Evolutionary conservation across 768 basidiomycete genomes (phyloP).

Genomic region (Chalciporus sphaerocephalus): DNA sequence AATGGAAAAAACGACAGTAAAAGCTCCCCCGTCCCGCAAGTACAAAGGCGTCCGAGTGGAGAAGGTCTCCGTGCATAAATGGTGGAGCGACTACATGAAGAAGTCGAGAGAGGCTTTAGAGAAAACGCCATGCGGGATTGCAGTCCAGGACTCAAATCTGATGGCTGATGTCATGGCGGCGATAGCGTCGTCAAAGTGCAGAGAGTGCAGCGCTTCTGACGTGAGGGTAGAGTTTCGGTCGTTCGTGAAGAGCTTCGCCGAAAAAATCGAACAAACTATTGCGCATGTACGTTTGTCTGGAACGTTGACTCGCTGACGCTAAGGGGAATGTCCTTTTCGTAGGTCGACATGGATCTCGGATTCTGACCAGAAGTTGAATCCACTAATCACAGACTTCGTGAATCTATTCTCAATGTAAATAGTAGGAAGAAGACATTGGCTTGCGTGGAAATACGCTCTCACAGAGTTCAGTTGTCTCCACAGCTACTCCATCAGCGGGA

Average conservation of each 20-base stretch:
- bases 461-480: slow-evolving; percentile 20
- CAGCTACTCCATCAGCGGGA: slow-evolving; percentile 20
- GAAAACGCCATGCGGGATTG: not conserved
- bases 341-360: slow-evolving; percentile 13
- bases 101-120: slow-evolving; percentile 7
- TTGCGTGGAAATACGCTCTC: slow-evolving; percentile 10
- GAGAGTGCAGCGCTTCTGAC: not conserved
- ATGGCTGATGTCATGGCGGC: not conserved
- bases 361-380: not conserved
- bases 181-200: slow-evolving; percentile 8
- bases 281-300: slow-evolving; percentile 2
- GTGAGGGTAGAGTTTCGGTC: slow-evolving; percentile 2
- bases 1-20: not conserved
- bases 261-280: slow-evolving; percentile 4
- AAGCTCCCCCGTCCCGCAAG: not conserved
- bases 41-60: slow-evolving; percentile 1
- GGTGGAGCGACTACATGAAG: slow-evolving; percentile 16
- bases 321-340: not conserved
- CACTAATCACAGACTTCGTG: not conserved
- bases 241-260: slow-evolving; percentile 12
- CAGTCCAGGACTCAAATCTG: slow-evolving; percentile 4
- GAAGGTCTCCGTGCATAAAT: not conserved
- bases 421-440: slow-evolving; percentile 1
- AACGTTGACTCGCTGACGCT: not conserved
- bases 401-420: slow-evolving; percentile 10